These are phyloP conservation scores for Trichosporon inkin DNA, from an alignment of 1,284 basidiomycete genomes.

Conservation along the genomic window DNA sequence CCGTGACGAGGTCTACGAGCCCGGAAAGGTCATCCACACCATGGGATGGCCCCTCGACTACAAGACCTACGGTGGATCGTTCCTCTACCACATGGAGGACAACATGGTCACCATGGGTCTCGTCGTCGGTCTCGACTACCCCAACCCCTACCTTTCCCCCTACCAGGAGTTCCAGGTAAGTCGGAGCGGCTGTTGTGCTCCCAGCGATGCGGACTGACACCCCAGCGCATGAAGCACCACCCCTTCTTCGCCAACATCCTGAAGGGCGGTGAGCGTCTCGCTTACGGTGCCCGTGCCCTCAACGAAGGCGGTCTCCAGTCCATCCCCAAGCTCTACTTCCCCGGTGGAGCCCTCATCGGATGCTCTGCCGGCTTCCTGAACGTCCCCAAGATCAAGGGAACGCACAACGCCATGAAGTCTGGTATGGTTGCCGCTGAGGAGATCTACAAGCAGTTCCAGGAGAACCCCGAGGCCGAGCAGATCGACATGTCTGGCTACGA, in stretches of 20 bases:
- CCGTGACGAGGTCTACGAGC: constrained; percentile 66
- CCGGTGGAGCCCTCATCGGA: constrained; percentile 90
- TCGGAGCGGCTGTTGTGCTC: no score
- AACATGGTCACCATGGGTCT: constrained; percentile 86
- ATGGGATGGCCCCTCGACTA: constrained; percentile 88
- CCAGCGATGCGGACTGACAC: no score
- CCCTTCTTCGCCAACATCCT: constrained; percentile 82
- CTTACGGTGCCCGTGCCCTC: constrained; percentile 85
- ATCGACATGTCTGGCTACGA: constrained; percentile 79
- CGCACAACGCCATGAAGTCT: constrained; percentile 99
- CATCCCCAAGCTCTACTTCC: constrained; percentile 86
- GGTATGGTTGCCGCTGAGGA: constrained; percentile 95
- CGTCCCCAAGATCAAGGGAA: constrained; percentile 98
- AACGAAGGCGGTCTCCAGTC: constrained; percentile 96
- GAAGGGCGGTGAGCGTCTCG: constrained; percentile 70
- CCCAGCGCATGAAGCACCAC: constrained; percentile 92
- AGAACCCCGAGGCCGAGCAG: constrained; percentile 25
- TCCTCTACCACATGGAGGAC: constrained; percentile 93
- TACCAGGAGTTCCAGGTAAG: constrained; percentile 79
- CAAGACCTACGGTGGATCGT: constrained; percentile 88
- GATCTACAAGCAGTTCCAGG: constrained; percentile 63
- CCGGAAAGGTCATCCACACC: constrained; percentile 87
- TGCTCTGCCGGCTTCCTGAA: constrained; percentile 97
- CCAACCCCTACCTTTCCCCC: constrained; percentile 88
- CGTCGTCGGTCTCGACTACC: constrained; percentile 90